Evolutionary conservation across 495 filamentous ascomycete species (phyloP).

Genomic region (Penicillium lividum): DNA sequence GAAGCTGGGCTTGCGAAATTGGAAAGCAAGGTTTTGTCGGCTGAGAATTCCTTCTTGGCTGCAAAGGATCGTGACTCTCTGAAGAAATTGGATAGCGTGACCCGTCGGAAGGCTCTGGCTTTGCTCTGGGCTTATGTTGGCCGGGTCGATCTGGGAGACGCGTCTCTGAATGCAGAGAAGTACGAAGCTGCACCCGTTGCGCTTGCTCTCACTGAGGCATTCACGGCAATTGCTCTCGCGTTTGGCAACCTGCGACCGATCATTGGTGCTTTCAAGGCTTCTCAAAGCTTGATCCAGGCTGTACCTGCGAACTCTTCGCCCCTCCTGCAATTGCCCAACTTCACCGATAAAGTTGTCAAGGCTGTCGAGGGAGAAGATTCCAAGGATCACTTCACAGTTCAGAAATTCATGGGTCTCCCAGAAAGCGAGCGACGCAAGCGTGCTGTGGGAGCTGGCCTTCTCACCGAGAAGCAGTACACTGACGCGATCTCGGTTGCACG

Average conservation of each 20-base stretch:
- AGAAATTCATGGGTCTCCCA: constrained; percentile 82
- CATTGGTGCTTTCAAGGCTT: constrained; percentile 75
- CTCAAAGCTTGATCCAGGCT: constrained; percentile 88
- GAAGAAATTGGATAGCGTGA: constrained; percentile 73
- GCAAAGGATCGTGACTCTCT: constrained; percentile 59
- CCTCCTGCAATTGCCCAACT: constrained; percentile 87
- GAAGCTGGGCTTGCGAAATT: constrained; percentile 77
- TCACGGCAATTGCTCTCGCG: constrained; percentile 80
- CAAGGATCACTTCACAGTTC: constrained; percentile 73
- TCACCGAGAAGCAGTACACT: constrained; percentile 75
- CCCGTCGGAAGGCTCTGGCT: constrained; percentile 80
- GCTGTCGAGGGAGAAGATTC: constrained; percentile 71
- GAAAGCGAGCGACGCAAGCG: constrained; percentile 71
- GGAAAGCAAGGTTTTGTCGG: constrained; percentile 71
- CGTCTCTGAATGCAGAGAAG: constrained; percentile 69
- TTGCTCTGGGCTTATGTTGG: constrained; percentile 95
- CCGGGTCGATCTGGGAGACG: constrained; percentile 75
- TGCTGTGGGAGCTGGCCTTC: constrained; percentile 65
- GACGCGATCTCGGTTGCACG: constrained; percentile 72
- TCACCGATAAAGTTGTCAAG: constrained; percentile 73
- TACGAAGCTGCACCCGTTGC: constrained; percentile 84
- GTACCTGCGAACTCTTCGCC: constrained; percentile 79
- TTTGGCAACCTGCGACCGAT: constrained; percentile 82
- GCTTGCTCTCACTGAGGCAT: constrained; percentile 79
- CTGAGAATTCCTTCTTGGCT: constrained; percentile 50